Base-by-base conservation (phyloP, 495 filamentous ascomycete species). In the Aspergillus conjunctus region DNA sequence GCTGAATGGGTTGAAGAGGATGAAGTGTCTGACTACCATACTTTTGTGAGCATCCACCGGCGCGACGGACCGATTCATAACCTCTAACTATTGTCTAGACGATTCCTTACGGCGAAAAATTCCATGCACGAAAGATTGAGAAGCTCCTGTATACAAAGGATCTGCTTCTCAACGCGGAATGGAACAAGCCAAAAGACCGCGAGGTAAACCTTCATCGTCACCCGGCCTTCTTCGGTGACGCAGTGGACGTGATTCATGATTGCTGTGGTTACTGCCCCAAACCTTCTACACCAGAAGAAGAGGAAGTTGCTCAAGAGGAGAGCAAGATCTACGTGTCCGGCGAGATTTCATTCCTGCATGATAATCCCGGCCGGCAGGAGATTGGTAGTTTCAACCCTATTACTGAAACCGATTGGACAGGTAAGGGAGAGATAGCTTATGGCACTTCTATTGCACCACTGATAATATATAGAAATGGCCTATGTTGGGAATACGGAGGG, bases 121-220 rank as follows among this genome's bases (percentile, higher is more conserved):
- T 86, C 66, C 77, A 88, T 55, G 87, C 89, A 8, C 83, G 81
- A 54, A 89, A 83, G 66, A 91, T 92, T 54, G 89, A 92, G 68
- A 90, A 88, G 63, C 75, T 92, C 0, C 81, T 91, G 33, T 92
- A 90, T 70, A 89, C 87, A 4, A 87, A 88, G 60, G 91, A 94
- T 66, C 69, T 92, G 12, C 77, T 93, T n/a, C 81, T 94, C 10
- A 94, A 94, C 62, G 89, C 90, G 0, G 88, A 94, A 66, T 94
- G 90, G 90, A 94, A 93, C 62, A 83, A 87, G 62, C 79, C 79
- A 0, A 84, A 90, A 17, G 83, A 90, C 31, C 80, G 91, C 17
- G 75, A 84, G 41, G 86, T 91, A 3, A 83, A 88, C 60, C 79
- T 94, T 5, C 91, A 94, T 71, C 83, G 91, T 3, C 91, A 94